Evolutionary conservation across 108 stramenopile species (phyloP).

Genomic region (Thalassiosira profunda): DNA sequence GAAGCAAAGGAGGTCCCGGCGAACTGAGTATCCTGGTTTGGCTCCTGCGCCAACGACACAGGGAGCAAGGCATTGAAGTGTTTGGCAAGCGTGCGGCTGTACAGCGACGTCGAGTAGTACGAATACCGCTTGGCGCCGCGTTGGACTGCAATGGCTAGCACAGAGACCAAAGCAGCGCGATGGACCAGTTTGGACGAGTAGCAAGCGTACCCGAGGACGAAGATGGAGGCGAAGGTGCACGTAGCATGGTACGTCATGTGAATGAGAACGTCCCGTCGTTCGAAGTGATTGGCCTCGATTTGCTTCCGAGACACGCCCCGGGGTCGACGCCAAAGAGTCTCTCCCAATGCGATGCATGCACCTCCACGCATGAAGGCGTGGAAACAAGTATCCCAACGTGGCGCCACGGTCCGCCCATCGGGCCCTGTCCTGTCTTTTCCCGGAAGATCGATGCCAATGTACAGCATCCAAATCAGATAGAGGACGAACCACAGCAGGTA

Average conservation of each 20-base stretch:
- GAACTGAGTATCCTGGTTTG: no score
- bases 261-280: constrained; percentile 54
- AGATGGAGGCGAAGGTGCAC: constrained; percentile 20
- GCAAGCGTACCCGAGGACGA: constrained; percentile 50
- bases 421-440: constrained; percentile 31
- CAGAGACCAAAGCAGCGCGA: constrained; percentile 13
- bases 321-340: constrained; percentile 49
- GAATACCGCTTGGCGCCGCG: constrained; percentile 59
- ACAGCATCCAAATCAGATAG: constrained; percentile 58
- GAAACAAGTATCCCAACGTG: constrained; percentile 68
- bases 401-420: constrained; percentile 20
- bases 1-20: no score
- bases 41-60: no score
- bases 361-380: constrained; percentile 53
- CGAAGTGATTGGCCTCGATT: constrained; percentile 56
- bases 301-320: constrained; percentile 43
- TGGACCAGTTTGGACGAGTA: constrained; percentile 32
- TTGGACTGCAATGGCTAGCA: constrained; percentile 21
- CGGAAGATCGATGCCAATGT: constrained; percentile 56
- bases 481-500: constrained; percentile 65
- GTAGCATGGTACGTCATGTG: constrained; percentile 58
- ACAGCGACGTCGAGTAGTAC: constrained; percentile 62
- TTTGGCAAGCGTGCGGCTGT: constrained; percentile 39
- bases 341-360: constrained; percentile 41
- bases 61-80: no score